Evolutionary conservation across 192 early-diverging fungal genomes (phyloP).

Genomic region (Chytriomyces hyalinus): DNA sequence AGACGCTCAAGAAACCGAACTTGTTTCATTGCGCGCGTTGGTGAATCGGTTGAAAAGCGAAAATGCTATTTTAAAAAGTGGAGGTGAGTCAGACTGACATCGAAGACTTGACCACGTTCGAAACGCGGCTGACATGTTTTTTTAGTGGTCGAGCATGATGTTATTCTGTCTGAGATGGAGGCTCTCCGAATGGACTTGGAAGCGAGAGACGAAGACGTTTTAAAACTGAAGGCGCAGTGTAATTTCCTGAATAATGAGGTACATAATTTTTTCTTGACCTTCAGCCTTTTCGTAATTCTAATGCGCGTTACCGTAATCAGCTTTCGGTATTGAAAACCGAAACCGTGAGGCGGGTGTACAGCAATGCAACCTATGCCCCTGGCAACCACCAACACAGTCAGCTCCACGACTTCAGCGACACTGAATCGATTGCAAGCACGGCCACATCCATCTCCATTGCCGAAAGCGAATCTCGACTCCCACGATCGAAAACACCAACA

Average conservation of each 20-base stretch:
- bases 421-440: conserved; percentile 22
- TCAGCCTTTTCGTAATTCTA: neutral
- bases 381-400: neutral
- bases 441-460: neutral
- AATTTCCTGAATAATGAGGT: conserved; percentile 26
- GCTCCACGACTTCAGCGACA: conserved; percentile 13
- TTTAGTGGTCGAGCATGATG: neutral
- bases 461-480: conserved; percentile 10
- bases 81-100: neutral
- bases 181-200: conserved; percentile 12
- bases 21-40: conserved; percentile 5
- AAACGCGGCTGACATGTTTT: neutral
- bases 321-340: conserved; percentile 9
- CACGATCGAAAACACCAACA: neutral
- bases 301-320: neutral
- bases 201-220: neutral
- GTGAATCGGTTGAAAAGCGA: conserved; percentile 17
- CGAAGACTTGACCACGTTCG: neutral
- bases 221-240: conserved; percentile 11
- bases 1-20: neutral
- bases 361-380: neutral
- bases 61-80: conserved; percentile 9
- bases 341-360: neutral
- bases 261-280: neutral
- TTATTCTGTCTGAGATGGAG: conserved; percentile 15